Conservation (phyloP, 441 rosid genomes). For the Raphanus hybrid region DNA sequence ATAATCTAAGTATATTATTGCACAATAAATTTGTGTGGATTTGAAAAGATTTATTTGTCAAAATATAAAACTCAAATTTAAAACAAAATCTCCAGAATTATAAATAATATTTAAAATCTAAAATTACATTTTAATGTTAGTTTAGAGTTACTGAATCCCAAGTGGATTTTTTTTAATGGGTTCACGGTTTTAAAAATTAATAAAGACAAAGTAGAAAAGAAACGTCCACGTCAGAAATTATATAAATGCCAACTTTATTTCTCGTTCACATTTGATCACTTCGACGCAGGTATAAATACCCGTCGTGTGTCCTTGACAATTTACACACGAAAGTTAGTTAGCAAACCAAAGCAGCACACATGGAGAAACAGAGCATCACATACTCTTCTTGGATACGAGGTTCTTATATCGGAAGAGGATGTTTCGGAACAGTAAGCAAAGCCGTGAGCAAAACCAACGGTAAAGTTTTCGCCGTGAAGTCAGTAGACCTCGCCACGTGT, state of each 20-base stretch:
- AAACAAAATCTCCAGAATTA: background rate
- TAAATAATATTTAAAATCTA: background rate
- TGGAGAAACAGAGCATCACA: slow-evolving; percentile 34
- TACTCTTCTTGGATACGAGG: slow-evolving; percentile 48
- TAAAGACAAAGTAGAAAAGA: slow-evolving; percentile 25
- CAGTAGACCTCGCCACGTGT: slow-evolving; percentile 42
- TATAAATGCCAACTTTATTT: slow-evolving; percentile 24
- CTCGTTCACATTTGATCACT: slow-evolving; percentile 28
- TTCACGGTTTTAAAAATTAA: too few species aligned
- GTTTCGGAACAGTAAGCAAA: slow-evolving; percentile 50
- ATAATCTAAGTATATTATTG: too few species aligned
- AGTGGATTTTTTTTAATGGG: background rate
- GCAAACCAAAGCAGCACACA: slow-evolving; percentile 6
- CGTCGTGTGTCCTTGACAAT: slow-evolving; percentile 19
- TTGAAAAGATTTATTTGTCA: too few species aligned
- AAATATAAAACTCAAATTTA: too few species aligned
- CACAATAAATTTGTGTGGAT: too few species aligned
- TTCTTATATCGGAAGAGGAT: slow-evolving; percentile 49
- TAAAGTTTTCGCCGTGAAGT: slow-evolving; percentile 52
- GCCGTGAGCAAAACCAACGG: slow-evolving; percentile 41
- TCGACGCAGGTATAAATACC: slow-evolving; percentile 18
- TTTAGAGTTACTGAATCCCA: background rate
- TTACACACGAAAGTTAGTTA: slow-evolving; percentile 18
- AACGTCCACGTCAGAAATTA: slow-evolving; percentile 29
- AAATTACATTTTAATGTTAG: background rate